phyloP scores from a whole-genome alignment of 2,329 filamentous ascomycete genomes.

The Aspergillus sergii region DNA sequence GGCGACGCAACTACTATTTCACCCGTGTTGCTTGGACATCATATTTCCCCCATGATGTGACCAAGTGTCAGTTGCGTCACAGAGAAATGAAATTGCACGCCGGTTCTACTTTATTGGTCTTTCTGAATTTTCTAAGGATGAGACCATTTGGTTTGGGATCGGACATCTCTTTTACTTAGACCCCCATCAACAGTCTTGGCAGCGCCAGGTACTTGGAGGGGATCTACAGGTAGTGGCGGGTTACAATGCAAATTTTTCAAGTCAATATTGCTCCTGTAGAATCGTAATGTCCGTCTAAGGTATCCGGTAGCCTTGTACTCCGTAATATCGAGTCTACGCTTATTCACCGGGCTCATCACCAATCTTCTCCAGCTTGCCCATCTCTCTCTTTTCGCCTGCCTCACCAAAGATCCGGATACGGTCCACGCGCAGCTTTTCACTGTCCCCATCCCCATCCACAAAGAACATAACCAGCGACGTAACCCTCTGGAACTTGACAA shows the following conservation, averaged over 20 bases:
- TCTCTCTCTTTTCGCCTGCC: constrained; percentile 84
- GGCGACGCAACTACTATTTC: constrained; percentile 72
- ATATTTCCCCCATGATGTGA: constrained; percentile 52
- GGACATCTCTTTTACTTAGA: constrained; percentile 51
- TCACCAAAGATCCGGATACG: constrained; percentile 74
- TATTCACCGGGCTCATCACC: constrained; percentile 71
- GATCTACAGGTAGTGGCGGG: background rate
- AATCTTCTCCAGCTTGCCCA: constrained; percentile 95
- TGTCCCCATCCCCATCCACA: constrained; percentile 78
- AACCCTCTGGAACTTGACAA: constrained; percentile 97
- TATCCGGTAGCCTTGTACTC: background rate
- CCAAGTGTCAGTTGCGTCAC: constrained; percentile 78
- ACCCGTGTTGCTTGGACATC: constrained; percentile 79
- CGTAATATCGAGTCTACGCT: constrained; percentile 5
- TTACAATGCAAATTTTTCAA: background rate
- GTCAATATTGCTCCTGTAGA: background rate
- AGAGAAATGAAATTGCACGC: constrained; percentile 80
- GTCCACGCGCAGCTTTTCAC: constrained; percentile 78
- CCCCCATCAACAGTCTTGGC: background rate
- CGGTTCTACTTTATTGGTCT: constrained; percentile 57
- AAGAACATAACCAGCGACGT: constrained; percentile 86
- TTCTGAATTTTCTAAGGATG: constrained; percentile 45
- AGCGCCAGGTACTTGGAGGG: background rate
- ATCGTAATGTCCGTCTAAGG: constrained; percentile 1
- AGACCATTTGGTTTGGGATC: constrained; percentile 56